A percentile compares a stretch with the other conserved stretches of the same genome.
Conservation (phyloP, 2,329 filamentous ascomycete species). For the Podosphaera aphanis region DNA sequence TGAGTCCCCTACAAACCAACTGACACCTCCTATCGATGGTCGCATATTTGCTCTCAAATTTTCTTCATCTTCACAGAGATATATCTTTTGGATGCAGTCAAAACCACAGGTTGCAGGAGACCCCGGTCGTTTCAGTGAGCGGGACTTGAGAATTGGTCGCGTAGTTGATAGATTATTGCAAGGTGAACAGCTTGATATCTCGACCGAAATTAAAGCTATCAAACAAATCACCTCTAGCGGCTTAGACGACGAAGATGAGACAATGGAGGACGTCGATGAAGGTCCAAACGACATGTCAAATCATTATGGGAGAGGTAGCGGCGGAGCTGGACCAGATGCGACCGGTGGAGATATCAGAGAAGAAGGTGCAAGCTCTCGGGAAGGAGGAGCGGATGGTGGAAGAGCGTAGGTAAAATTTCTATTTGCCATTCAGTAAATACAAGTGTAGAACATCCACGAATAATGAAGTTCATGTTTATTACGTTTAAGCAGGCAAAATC, state of each 20-base stretch:
- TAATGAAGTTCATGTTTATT: constrained; percentile 9
- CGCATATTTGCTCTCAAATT: constrained; percentile 90
- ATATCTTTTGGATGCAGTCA: constrained; percentile 93
- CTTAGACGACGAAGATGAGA: constrained; percentile 45
- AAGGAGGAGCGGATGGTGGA: constrained; percentile 87
- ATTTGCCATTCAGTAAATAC: constrained; percentile 9
- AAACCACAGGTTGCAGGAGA: constrained; percentile 55
- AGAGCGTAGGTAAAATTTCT: constrained; percentile 74
- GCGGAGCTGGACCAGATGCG: constrained; percentile 65
- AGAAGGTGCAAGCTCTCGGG: constrained; percentile 69
- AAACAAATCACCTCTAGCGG: constrained; percentile 17
- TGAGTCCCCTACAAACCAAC: constrained; percentile 32
- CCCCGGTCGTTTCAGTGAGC: constrained; percentile 55
- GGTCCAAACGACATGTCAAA: constrained; percentile 34
- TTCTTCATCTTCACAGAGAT: constrained; percentile 66
- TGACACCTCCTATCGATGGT: constrained; percentile 49
- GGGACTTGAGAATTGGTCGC: constrained; percentile 69
- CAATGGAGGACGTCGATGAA: constrained; percentile 56
- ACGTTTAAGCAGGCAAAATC: constrained; percentile 15
- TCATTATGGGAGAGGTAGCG: constrained; percentile 34
- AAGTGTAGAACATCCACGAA: constrained; percentile 12
- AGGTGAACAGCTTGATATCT: constrained; percentile 69
- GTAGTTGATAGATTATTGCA: constrained; percentile 68
- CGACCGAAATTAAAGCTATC: constrained; percentile 43
- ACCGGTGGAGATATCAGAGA: constrained; percentile 80